A percentile compares a stretch with the other conserved stretches of the same genome.
Evolutionary conservation across 495 filamentous ascomycete species (phyloP).

Genomic region (Penicillium salamii): DNA sequence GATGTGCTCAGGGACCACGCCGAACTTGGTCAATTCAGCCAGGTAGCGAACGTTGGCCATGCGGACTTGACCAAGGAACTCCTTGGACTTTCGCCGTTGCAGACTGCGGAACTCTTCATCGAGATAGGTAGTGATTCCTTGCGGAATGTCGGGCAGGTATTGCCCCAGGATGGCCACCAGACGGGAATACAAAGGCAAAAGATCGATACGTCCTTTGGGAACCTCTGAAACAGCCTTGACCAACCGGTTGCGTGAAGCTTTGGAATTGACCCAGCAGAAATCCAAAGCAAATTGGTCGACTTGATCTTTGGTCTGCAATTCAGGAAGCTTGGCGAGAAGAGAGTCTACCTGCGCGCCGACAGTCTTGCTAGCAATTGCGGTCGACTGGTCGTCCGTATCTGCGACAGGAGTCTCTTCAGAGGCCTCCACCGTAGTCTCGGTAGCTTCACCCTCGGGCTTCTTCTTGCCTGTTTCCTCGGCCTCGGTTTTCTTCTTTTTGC

Average conservation of each 20-base stretch:
- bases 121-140: slow-evolving; percentile 87
- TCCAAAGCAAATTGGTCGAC: slow-evolving; percentile 91
- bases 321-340: slow-evolving; percentile 79
- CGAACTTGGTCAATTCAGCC: slow-evolving; percentile 96
- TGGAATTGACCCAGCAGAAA: slow-evolving; percentile 98
- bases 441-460: slow-evolving; percentile 36
- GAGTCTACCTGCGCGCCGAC: slow-evolving; percentile 96
- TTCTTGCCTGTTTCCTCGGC: slow-evolving; percentile 63
- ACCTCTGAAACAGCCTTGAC: slow-evolving; percentile 92
- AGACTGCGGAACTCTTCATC: slow-evolving; percentile 97
- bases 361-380: slow-evolving; percentile 93
- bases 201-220: slow-evolving; percentile 86
- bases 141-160: slow-evolving; percentile 89
- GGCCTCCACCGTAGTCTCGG: slow-evolving; percentile 24
- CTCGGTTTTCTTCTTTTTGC: slow-evolving; percentile 89
- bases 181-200: slow-evolving; percentile 89
- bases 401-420: slow-evolving; percentile 53
- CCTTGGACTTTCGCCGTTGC: slow-evolving; percentile 97
- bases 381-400: slow-evolving; percentile 77
- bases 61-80: slow-evolving; percentile 90
- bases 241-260: slow-evolving; percentile 91
- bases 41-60: slow-evolving; percentile 95
- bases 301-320: slow-evolving; percentile 84
- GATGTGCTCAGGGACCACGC: slow-evolving; percentile 95
- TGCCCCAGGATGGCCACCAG: slow-evolving; percentile 89